Evolutionary conservation across 257 asterid species (phyloP).

Genomic region (Nicotiana paniculata): DNA sequence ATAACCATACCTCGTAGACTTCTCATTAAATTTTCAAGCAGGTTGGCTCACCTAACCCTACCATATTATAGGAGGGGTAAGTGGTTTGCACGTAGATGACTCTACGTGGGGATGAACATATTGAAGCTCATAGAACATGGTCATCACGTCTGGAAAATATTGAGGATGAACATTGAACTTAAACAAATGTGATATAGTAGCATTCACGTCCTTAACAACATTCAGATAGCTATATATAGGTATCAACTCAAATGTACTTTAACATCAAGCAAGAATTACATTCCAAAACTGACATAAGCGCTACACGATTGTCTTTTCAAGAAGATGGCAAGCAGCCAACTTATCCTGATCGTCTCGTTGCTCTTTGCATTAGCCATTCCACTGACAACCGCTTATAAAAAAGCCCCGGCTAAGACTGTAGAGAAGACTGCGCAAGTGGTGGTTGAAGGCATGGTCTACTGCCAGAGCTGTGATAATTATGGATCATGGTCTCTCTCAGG

Average conservation of each 20-base stretch:
- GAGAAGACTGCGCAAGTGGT: slow-evolving; percentile 44
- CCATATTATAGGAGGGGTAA: not conserved
- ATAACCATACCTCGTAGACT: not conserved
- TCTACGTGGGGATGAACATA: not conserved
- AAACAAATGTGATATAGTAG: slow-evolving; percentile 22
- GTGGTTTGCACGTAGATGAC: not conserved
- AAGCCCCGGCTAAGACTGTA: slow-evolving; percentile 19
- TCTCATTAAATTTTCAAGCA: not conserved
- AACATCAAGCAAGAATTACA: not conserved
- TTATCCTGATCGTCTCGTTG: slow-evolving; percentile 25
- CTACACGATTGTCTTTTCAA: not conserved
- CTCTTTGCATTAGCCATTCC: slow-evolving; percentile 36
- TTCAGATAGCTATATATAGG: slow-evolving; percentile 24
- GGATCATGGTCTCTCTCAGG: slow-evolving; percentile 59
- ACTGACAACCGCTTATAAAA: slow-evolving; percentile 17
- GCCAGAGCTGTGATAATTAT: slow-evolving; percentile 55
- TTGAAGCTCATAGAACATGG: slow-evolving; percentile 17
- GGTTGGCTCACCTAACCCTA: not conserved
- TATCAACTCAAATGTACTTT: slow-evolving; percentile 6
- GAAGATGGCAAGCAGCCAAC: slow-evolving; percentile 54
- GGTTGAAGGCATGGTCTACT: slow-evolving; percentile 73
- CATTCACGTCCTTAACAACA: slow-evolving; percentile 42
- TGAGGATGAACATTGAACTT: slow-evolving; percentile 7
- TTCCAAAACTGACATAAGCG: not conserved
- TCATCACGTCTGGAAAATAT: slow-evolving; percentile 38